A percentile compares a stretch with the other conserved stretches of the same genome.
Conservation (phyloP, 169 alveolate genomes). For the Plasmodium gonderi region DNA sequence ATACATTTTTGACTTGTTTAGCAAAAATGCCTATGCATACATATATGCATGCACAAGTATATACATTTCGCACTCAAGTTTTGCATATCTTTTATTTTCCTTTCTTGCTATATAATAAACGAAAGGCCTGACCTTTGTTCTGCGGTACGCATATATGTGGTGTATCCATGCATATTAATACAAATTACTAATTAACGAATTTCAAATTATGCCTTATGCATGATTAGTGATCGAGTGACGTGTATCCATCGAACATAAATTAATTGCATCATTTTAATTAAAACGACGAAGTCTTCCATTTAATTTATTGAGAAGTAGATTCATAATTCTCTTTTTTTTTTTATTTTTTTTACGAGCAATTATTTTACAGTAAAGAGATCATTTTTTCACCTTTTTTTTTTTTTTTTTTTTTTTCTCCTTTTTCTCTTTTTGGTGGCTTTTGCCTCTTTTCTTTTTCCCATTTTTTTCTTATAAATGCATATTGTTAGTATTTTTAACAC, state of each 20-base stretch:
- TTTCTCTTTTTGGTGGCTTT: neutral
- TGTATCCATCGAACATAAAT: neutral
- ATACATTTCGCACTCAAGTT: neutral
- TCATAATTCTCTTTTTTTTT: too few species aligned
- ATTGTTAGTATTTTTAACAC: neutral
- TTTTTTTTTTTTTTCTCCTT: neutral
- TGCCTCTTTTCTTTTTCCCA: neutral
- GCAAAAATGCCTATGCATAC: neutral
- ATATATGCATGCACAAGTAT: neutral
- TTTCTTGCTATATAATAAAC: neutral
- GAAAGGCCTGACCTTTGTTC: slow-evolving; percentile 5
- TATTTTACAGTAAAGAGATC: neutral
- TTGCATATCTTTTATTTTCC: neutral
- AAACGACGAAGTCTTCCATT: neutral
- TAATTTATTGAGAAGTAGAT: too few species aligned
- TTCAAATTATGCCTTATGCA: neutral
- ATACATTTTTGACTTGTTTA: neutral
- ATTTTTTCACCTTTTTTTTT: neutral
- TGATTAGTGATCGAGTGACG: neutral
- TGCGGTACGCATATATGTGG: neutral
- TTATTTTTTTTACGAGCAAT: too few species aligned
- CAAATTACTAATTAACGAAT: slow-evolving; percentile 1
- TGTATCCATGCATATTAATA: neutral
- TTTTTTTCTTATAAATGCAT: neutral
- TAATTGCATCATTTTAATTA: neutral